phyloP scores from a whole-genome alignment of 352 stramenopile genomes.

The Plasmopara halstedii region DNA sequence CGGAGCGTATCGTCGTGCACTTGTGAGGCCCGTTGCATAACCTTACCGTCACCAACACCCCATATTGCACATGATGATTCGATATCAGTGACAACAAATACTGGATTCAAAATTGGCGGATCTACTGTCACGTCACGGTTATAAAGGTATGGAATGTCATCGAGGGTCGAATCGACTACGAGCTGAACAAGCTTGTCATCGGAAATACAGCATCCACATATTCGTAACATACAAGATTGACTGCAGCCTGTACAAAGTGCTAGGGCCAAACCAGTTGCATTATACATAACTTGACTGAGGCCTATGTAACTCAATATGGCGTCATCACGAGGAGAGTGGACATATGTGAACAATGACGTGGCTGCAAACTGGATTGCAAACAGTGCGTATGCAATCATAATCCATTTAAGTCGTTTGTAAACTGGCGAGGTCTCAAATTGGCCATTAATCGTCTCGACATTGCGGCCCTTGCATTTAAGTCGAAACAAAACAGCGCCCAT shows the following conservation, averaged over 20 bases:
- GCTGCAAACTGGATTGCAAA: slow-evolving; percentile 48
- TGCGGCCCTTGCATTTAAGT: slow-evolving; percentile 35
- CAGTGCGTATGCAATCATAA: slow-evolving; percentile 41
- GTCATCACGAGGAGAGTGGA: slow-evolving; percentile 15
- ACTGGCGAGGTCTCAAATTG: slow-evolving; percentile 44
- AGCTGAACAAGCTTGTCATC: slow-evolving; percentile 39
- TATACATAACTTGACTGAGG: slow-evolving; percentile 34
- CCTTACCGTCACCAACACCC: slow-evolving; percentile 34
- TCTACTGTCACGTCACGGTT: slow-evolving; percentile 5
- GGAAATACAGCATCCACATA: slow-evolving; percentile 34
- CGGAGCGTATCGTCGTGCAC: slow-evolving; percentile 40
- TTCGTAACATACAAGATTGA: slow-evolving; percentile 37
- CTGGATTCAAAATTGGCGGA: slow-evolving; percentile 28
- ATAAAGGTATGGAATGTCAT: slow-evolving; percentile 5
- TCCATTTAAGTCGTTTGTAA: slow-evolving; percentile 46
- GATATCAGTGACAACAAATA: slow-evolving; percentile 64
- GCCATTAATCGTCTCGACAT: slow-evolving; percentile 50
- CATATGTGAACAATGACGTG: slow-evolving; percentile 38
- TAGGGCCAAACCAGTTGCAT: slow-evolving; percentile 26
- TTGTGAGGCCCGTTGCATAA: slow-evolving; percentile 39
- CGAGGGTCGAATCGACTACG: slow-evolving; percentile 27
- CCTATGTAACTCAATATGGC: slow-evolving; percentile 30
- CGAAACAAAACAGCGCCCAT: slow-evolving; percentile 30
- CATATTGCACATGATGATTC: slow-evolving; percentile 56
- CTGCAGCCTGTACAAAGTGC: slow-evolving; percentile 41